Evolutionary conservation across 805 yeast species (phyloP).

Genomic region (Schwanniomyces occidentalis): DNA sequence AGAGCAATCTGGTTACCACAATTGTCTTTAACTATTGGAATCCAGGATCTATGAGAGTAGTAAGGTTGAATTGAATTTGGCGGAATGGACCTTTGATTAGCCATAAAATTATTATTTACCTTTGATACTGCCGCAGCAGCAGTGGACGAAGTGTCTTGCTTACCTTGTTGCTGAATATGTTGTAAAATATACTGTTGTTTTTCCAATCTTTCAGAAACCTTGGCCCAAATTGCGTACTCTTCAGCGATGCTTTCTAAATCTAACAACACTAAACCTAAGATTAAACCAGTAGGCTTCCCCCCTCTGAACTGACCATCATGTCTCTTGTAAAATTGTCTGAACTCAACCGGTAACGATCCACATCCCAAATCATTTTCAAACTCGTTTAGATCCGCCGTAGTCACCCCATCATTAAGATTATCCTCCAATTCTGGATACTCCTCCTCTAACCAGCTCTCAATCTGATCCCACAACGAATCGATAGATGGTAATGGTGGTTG

Average conservation of each 20-base stretch:
- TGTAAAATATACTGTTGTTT: conserved; percentile 32
- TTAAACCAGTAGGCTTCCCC: conserved; percentile 45
- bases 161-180: conserved; percentile 22
- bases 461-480: conserved; percentile 44
- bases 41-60: conserved; percentile 42
- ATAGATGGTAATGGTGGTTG: conserved; percentile 50
- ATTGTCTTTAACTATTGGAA: conserved; percentile 41
- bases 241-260: conserved; percentile 45
- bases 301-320: conserved; percentile 49
- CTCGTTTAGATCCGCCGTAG: conserved; percentile 47
- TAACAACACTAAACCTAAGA: conserved; percentile 43
- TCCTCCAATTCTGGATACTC: conserved; percentile 49
- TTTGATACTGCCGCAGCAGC: conserved; percentile 13
- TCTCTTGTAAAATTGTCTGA: conserved; percentile 45
- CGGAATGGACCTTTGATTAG: conserved; percentile 38
- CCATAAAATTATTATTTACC: conserved; percentile 24
- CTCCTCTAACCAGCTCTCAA: conserved; percentile 44
- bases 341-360: conserved; percentile 44
- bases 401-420: conserved; percentile 42
- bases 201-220: conserved; percentile 41
- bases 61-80: conserved; percentile 37
- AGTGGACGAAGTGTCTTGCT: conserved; percentile 15
- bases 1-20: conserved; percentile 45
- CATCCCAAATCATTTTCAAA: conserved; percentile 45
- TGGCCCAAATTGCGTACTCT: conserved; percentile 43